Base-by-base conservation (phyloP, 1,284 basidiomycete species). In the Boletus calvinii region DNA sequence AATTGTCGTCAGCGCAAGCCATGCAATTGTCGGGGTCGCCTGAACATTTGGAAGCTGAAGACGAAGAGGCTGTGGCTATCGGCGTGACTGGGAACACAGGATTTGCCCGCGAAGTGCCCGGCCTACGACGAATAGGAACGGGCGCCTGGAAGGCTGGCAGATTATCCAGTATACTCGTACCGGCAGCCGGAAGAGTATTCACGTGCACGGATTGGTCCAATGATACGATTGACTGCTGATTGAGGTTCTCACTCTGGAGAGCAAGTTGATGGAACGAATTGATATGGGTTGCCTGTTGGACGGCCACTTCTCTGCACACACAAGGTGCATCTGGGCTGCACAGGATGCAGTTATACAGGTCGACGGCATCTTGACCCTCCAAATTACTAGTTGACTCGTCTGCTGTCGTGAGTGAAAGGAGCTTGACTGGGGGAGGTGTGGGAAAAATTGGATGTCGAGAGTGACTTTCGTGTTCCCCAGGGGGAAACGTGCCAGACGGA, bases 1-100 rank as follows among this genome's bases (percentile, higher is more conserved):
- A 92, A 20, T 78, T 77, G 67, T 92, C 90, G 60, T 88, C 85
- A 11, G 84, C 85, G 63, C 90, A 92, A 10, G 89, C 90, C 54
- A 79, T 66, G 65, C 90, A 92, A 67, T 92, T 90, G 9, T 75
- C 72, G 4, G 81, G 81, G 59, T 83, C 81, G 10, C 81, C 81
- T 13, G 81, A 79, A 62, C 81, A 83, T 13, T 61, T 72, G 55
- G 62, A 49, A 30, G 46, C 39, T 6, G 49, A 30, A 46, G 53
- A 22, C 4, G 42, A 36, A 20, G 59, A 45, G 57, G 59, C 32
- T 61, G 62, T 39, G 55, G 65, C 52, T 38, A 68, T 52, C 13
- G 68, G 60, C 6, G 58, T 65, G 54, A 85, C 70, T 24, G 78
- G 77, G 66, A 85, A 88, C 39, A 85, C 69, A 22, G 77, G 70